Conservation (phyloP, 1,284 basidiomycete genomes). For the Microstroma glucosiphilum region DNA sequence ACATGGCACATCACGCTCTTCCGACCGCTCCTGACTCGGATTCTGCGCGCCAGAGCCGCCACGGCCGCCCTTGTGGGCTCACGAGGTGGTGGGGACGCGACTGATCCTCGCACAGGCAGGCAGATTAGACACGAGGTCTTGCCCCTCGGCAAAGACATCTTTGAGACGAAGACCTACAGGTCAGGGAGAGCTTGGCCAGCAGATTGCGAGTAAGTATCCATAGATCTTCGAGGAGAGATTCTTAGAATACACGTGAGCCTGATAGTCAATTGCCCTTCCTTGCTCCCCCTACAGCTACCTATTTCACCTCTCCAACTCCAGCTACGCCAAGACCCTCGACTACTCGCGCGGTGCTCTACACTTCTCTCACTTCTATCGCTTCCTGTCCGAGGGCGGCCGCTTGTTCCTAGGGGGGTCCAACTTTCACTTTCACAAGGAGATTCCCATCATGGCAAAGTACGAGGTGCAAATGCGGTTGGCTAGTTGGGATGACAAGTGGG, state of each 20-base stretch:
- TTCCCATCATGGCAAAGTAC: constrained; percentile 29
- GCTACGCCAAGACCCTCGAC: constrained; percentile 30
- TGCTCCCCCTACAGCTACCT: constrained; percentile 8
- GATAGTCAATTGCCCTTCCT: not conserved
- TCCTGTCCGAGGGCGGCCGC: constrained; percentile 26
- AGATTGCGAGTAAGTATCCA: constrained; percentile 32
- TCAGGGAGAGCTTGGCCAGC: constrained; percentile 22
- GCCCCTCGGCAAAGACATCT: constrained; percentile 32
- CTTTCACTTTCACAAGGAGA: constrained; percentile 34
- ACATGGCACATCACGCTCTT: constrained; percentile 29
- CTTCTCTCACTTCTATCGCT: constrained; percentile 21
- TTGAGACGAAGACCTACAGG: constrained; percentile 18
- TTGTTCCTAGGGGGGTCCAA: constrained; percentile 25
- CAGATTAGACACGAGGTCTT: constrained; percentile 20
- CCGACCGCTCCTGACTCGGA: constrained; percentile 19
- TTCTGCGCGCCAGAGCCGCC: constrained; percentile 12
- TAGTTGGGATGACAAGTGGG: constrained; percentile 42
- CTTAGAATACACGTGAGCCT: not conserved
- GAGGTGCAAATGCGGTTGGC: constrained; percentile 24
- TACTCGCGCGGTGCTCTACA: constrained; percentile 24
- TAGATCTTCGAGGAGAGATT: not conserved
- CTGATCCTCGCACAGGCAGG: constrained; percentile 16
- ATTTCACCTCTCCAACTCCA: constrained; percentile 32
- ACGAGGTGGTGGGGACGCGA: constrained; percentile 5
- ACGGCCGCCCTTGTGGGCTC: constrained; percentile 14